Evolutionary conservation across 257 asterid species (phyloP), one percentile per base, ranked within the genome.

Genomic region (Jasminum sambac): DNA sequence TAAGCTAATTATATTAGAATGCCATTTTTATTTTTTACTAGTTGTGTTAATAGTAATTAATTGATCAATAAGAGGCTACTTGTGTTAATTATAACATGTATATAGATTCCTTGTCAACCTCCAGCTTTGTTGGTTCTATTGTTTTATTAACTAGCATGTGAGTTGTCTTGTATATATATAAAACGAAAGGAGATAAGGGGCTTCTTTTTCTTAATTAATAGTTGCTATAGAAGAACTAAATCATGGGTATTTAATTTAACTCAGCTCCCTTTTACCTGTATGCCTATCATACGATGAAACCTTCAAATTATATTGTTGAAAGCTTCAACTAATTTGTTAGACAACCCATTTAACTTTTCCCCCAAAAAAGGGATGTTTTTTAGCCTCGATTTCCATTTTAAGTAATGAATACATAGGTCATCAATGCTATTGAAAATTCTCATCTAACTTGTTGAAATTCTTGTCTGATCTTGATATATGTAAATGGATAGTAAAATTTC

Each of bases 31-130:
- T n/a, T n/a, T n/a, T n/a, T n/a, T n/a, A n/a, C n/a, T n/a, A n/a
- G n/a, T n/a, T n/a, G n/a, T n/a, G n/a, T n/a, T n/a, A n/a, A n/a
- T n/a, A n/a, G n/a, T n/a, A n/a, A n/a, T n/a, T n/a, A n/a, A n/a
- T n/a, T n/a, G n/a, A n/a, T n/a, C n/a, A n/a, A n/a, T n/a, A n/a
- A n/a, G n/a, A 76, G 68, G 69, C 61, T 41, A 19, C 4, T 17
- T 52, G 61, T 48, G 23, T 48, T 66, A 69, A 69, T 57, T 36
- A 58, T 62, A 14, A 70, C 13, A 69, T 66, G 73, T 7, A 59
- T 64, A 65, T 60, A 72, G 79, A 75, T 80, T 83, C 83, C 72
- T 74, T 77, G 42, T 59, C 68, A 40, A 74, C n/a, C 72, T 81
- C 80, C 78, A 74, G 72, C 70, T 77, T 70, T 67, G 76, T 67